Evolutionary conservation across 345 rosid genomes (phyloP), one percentile per base, ranked within the genome.

Genomic region (Fremontodendron californicum): DNA sequence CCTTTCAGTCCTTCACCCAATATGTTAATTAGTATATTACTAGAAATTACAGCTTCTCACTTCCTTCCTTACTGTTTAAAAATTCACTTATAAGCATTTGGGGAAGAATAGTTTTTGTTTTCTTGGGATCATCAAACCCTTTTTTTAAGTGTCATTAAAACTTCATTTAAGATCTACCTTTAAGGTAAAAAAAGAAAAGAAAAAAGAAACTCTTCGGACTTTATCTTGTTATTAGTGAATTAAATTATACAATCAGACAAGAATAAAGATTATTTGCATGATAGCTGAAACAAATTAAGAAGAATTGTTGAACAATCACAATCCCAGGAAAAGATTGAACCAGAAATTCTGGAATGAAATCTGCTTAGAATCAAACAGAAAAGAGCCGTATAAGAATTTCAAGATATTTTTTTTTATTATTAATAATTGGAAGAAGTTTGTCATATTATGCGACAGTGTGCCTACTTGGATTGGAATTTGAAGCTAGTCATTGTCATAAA

Each of bases 351-450:
- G 42, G 42, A 62, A 62, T 62, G 67, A 31, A 62, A 62, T 62
- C 67, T 62, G n/a, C 2, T 16, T 3, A 3, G 42, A 62, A 62
- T 62, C 67, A 62, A 62, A 16, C 67, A 8, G 25, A n/a, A 65
- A 65, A 19, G 15, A 39, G 4, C 27, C 23, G 13, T 15, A 23
- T 7, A 67, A 43, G 33, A 67, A 43, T 39, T 23, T 51, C 52
- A 39, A 31, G 31, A 10, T n/a, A 40, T 43, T 18, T 18, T 4
- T 29, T 1, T 33, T 33, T 33, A 3, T 31, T 27, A 52, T 19
- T 27, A 31, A 51, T 73, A 77, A 72, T 77, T 35, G 80, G 84
- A 82, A 74, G 86, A 77, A 55, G 75, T 76, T 51, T 76, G 73
- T 76, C 61, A 57, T 74, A 57, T 77, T 45, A 39, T 58, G 37